These are phyloP conservation scores for Backusella psychrophila DNA, from an alignment of 192 early-diverging fungal species.

Conservation along the genomic window DNA sequence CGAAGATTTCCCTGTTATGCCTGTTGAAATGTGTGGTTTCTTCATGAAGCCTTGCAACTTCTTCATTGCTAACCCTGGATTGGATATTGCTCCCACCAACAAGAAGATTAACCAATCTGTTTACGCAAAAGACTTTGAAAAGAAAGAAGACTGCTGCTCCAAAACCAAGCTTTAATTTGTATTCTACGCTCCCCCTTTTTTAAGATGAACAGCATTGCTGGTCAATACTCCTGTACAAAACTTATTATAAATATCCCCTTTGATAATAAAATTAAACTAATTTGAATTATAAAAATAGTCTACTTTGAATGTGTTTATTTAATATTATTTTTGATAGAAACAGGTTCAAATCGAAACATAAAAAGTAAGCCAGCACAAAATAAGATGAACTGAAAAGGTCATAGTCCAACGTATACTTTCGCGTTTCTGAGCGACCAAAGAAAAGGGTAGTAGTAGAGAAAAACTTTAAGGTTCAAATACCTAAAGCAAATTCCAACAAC, in stretches of 20 bases:
- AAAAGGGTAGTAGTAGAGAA: no score
- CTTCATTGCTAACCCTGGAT: slow-evolving; percentile 34
- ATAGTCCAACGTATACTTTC: no score
- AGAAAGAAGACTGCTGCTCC: slow-evolving; percentile 15
- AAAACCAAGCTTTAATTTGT: slow-evolving; percentile 18
- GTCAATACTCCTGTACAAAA: neutral
- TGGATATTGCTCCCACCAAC: slow-evolving; percentile 35
- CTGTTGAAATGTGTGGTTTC: slow-evolving; percentile 37
- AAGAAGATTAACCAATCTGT: slow-evolving; percentile 32
- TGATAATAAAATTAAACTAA: neutral
- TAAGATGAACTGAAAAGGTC: no score
- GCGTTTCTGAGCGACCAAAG: no score
- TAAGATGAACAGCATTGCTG: slow-evolving; percentile 1
- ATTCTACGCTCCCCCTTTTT: neutral
- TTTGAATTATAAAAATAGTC: neutral
- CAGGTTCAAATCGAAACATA: no score
- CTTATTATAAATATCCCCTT: neutral
- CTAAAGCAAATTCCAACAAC: no score
- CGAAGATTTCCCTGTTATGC: slow-evolving; percentile 42
- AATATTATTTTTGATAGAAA: no score
- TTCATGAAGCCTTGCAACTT: slow-evolving; percentile 38
- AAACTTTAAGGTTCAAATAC: no score
- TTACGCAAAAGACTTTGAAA: slow-evolving; percentile 15
- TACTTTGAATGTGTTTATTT: neutral
- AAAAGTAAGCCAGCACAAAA: no score